A percentile compares a stretch with the other conserved stretches of the same genome.
Evolutionary conservation across 176 grass and related monocot genomes (phyloP).

Genomic region (Raddia distichophylla): DNA sequence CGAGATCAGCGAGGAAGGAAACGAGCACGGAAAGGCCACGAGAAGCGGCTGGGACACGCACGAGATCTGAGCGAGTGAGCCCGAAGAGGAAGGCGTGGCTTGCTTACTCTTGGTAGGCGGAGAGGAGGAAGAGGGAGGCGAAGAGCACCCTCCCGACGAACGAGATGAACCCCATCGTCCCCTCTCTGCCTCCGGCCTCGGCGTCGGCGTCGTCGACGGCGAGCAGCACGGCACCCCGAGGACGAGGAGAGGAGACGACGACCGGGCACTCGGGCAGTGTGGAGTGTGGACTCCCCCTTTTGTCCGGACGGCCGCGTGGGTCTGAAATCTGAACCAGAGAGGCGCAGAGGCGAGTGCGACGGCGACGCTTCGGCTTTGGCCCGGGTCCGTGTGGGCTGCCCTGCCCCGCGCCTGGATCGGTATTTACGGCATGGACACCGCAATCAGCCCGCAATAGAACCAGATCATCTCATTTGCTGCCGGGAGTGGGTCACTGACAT

Average conservation of each 20-base stretch:
- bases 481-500: no score
- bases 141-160: conserved; percentile 81
- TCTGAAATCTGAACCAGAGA: no score
- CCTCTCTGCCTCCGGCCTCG: background rate
- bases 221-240: background rate
- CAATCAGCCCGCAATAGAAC: no score
- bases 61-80: background rate
- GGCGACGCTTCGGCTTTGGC: no score
- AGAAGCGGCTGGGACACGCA: background rate
- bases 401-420: no score
- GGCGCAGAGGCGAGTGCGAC: no score
- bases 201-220: background rate
- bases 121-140: conserved; percentile 81
- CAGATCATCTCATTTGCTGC: no score
- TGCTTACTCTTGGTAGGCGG: conserved; percentile 78
- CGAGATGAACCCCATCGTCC: conserved; percentile 66
- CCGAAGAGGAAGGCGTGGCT: background rate
- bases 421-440: no score
- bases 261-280: background rate
- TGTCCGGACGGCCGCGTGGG: no score
- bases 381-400: no score
- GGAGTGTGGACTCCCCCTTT: background rate
- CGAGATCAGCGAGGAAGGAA: background rate
- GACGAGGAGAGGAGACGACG: no score
- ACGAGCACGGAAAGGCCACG: background rate